phyloP scores from a whole-genome alignment of 2,329 filamentous ascomycete species.

The Epichloe sibirici region DNA sequence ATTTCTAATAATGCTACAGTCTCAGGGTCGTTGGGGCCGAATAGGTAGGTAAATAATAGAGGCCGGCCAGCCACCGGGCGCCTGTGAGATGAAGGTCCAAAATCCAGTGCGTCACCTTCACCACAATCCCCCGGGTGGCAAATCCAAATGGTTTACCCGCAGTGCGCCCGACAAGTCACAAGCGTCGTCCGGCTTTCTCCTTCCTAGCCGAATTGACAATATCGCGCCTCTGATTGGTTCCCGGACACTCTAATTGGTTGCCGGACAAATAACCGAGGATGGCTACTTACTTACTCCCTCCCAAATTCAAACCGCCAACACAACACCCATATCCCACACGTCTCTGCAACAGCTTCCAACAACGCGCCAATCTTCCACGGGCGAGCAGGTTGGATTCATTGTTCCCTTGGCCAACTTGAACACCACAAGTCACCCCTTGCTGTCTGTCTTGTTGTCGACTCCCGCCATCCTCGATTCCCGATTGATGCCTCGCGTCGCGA shows the following conservation, averaged over 20 bases:
- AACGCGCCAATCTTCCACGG: conserved; percentile 1
- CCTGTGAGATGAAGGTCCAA: background rate
- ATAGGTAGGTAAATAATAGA: too few species aligned
- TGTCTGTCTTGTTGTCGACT: background rate
- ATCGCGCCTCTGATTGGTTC: conserved; percentile 8
- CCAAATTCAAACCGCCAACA: conserved; percentile 4
- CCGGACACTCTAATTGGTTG: conserved; percentile 2
- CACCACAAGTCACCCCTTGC: background rate
- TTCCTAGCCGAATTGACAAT: conserved; percentile 21
- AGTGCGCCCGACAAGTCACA: conserved; percentile 1
- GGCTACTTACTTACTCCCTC: conserved; percentile 1
- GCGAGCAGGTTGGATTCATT: background rate
- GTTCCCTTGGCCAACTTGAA: background rate
- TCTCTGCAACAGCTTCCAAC: background rate
- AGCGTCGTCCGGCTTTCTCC: conserved; percentile 14
- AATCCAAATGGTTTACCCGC: conserved; percentile 1
- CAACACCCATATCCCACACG: background rate
- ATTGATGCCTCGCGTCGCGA: conserved; percentile 12
- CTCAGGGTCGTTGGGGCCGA: too few species aligned
- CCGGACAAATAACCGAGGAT: conserved; percentile 10
- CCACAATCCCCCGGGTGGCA: background rate
- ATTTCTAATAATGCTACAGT: background rate
- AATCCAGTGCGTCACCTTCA: background rate
- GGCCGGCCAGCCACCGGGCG: too few species aligned
- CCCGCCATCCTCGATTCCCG: background rate